Base-by-base conservation (phyloP, 257 asterid species). In the Ajuga chamaepitys region DNA sequence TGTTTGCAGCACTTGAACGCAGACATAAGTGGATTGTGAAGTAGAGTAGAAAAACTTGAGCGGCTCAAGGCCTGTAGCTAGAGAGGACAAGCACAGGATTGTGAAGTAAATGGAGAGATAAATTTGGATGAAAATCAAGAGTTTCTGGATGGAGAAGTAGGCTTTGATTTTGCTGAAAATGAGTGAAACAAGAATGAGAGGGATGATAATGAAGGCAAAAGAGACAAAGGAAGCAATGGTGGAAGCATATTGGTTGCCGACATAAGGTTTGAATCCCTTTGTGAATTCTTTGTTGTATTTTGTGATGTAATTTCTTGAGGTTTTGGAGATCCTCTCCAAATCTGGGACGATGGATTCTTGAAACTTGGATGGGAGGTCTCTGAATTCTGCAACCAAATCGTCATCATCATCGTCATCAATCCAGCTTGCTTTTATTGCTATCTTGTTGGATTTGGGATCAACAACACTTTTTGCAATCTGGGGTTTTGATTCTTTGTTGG, bases 101-200 rank as follows among this genome's bases (percentile, higher is more conserved):
- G 95, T 71, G 80, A 93, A 93, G 80, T 93, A 93, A 2, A 93
- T 89, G 11, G 96, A 79, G 41, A 93, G 74, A 26, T 93, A 93
- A 17, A 86, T 62, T 66, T 93, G 99, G 87, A 89, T 72, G 80
- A 89, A 93, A 7, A 93, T 93, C 35, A 93, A 34, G 11, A 93
- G 78, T 16, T 81, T 93, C 47, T 89, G 97, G 64, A 93, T 84
- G 0, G 99, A 89, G 56, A 93, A 93, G 28, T 82, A 89, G 63
- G 97, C 90, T 64, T 84, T 86, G 81, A 93, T 84, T 40, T 74
- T 64, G 52, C 51, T 81, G 84, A 93, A 87, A 18, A 89, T 74
- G 46, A 93, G 86, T 0, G 99, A 84, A 0, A 87, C 99, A 9
- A 89, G 83, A 9, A 93, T 35, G 2, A 93, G 78, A 0, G 99